Evolutionary conservation across 2,329 filamentous ascomycete genomes (phyloP).

Genomic region (Stagonosporopsis rhizophila): DNA sequence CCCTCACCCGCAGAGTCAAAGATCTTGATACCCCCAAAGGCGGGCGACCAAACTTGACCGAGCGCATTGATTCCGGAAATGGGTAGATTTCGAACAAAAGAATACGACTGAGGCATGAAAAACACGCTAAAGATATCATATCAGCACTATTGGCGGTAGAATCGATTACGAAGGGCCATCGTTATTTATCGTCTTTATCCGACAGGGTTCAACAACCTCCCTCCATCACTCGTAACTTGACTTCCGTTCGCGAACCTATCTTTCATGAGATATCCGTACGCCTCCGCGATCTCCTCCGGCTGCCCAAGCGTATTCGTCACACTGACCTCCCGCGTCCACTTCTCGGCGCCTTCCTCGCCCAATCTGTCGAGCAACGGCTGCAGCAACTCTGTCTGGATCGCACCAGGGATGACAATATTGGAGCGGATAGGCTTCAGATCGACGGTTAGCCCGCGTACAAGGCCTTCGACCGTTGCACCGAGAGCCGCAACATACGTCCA

Average conservation of each 20-base stretch:
- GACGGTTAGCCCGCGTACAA: constrained; percentile 50
- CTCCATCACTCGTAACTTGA: constrained; percentile 47
- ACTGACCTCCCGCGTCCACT: constrained; percentile 26
- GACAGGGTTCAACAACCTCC: constrained; percentile 34
- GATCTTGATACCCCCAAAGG: constrained; percentile 5
- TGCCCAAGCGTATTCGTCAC: constrained; percentile 34
- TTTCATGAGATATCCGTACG: constrained; percentile 55
- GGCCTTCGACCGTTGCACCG: constrained; percentile 38
- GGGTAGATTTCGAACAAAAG: not conserved
- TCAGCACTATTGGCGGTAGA: not conserved
- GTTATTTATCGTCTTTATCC: not conserved
- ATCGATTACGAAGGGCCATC: not conserved
- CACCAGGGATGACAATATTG: constrained; percentile 53
- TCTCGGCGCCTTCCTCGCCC: constrained; percentile 24
- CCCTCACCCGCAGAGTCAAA: not conserved
- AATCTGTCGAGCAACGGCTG: constrained; percentile 28
- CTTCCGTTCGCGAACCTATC: constrained; percentile 51
- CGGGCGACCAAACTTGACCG: not conserved
- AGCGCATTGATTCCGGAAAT: not conserved
- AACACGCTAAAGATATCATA: not conserved
- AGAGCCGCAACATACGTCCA: constrained; percentile 42
- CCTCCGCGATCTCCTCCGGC: constrained; percentile 52
- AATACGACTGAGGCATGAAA: not conserved
- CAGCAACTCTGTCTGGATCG: constrained; percentile 52
- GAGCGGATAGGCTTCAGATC: constrained; percentile 54